A percentile compares a stretch with the other conserved stretches of the same genome.
Conservation (phyloP, 2,329 filamentous ascomycete genomes). For the Colletotrichum sp. region DNA sequence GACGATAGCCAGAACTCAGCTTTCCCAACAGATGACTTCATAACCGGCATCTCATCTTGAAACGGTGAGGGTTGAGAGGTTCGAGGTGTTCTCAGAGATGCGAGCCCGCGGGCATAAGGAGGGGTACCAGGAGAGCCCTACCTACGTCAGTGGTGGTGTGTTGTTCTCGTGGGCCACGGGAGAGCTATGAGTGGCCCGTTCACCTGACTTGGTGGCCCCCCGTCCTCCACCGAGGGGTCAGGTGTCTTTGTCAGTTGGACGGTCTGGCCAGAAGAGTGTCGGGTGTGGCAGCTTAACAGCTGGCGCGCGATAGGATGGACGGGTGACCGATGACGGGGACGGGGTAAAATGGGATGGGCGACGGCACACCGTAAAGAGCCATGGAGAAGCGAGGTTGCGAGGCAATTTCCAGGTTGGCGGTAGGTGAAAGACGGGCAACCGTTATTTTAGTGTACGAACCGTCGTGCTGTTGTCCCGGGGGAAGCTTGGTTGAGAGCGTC, state of each 20-base stretch:
- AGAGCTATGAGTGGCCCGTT: conserved; percentile 17
- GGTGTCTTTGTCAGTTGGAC: conserved; percentile 19
- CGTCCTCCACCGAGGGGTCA: conserved; percentile 20
- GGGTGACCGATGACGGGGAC: conserved; percentile 12
- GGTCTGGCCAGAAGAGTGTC: neutral
- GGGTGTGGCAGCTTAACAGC: conserved; percentile 3
- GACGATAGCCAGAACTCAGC: conserved; percentile 2
- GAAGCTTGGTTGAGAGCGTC: neutral
- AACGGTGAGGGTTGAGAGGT: conserved; percentile 10
- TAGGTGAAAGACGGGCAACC: neutral
- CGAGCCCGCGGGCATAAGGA: conserved; percentile 1
- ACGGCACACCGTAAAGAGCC: conserved; percentile 1
- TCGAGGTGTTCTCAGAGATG: neutral
- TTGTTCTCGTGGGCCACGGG: conserved; percentile 20
- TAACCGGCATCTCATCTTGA: conserved; percentile 6
- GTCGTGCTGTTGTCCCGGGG: neutral
- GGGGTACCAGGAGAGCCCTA: conserved; percentile 8
- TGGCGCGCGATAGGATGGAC: conserved; percentile 8
- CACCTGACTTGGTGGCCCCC: conserved; percentile 17
- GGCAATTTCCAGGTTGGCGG: neutral
- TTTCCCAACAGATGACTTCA: conserved; percentile 5
- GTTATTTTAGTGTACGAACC: conserved; percentile 10
- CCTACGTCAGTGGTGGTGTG: conserved; percentile 19
- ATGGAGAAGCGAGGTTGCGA: neutral
- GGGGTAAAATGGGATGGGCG: neutral